These are phyloP conservation scores for Mycena leptocephala DNA, from an alignment of 768 basidiomycete genomes.

Conservation along the genomic window DNA sequence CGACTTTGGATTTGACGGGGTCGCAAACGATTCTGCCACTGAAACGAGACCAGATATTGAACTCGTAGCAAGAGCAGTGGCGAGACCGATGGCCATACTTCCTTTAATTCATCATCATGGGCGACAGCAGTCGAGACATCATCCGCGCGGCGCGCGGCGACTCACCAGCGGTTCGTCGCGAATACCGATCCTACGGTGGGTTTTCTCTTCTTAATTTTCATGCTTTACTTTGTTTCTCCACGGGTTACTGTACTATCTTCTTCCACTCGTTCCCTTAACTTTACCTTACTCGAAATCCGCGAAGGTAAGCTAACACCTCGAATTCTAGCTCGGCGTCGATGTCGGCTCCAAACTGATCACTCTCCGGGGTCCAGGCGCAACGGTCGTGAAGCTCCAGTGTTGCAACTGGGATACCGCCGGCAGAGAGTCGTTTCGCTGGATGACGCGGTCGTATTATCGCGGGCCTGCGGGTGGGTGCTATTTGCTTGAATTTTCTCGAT, in stretches of 20 bases:
- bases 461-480: conserved; percentile 74
- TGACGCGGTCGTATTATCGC: conserved; percentile 93
- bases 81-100: conserved; percentile 50
- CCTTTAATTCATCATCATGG: neutral
- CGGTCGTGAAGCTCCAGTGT: conserved; percentile 88
- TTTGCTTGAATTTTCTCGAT: too few relatives aligned
- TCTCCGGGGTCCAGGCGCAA: conserved; percentile 80
- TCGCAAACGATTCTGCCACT: too few relatives aligned
- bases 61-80: neutral
- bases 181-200: conserved; percentile 92
- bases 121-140: conserved; percentile 80
- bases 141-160: conserved; percentile 86
- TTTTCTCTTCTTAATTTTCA: too few relatives aligned
- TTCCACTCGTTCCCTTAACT: too few relatives aligned
- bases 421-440: conserved; percentile 89
- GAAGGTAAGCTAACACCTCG: too few relatives aligned
- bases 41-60: too few relatives aligned
- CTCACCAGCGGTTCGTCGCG: conserved; percentile 89
- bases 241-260: too few relatives aligned
- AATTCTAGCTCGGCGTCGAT: conserved; percentile 90
- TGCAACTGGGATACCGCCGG: conserved; percentile 98
- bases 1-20: too few relatives aligned
- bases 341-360: conserved; percentile 92
- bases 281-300: too few relatives aligned
- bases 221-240: too few relatives aligned